Percentiles rank a stretch among this genome's conserved stretches.
These are phyloP conservation scores for Trichosporon sp. DNA, from an alignment of 1,284 basidiomycete species.

Conservation along the genomic window DNA sequence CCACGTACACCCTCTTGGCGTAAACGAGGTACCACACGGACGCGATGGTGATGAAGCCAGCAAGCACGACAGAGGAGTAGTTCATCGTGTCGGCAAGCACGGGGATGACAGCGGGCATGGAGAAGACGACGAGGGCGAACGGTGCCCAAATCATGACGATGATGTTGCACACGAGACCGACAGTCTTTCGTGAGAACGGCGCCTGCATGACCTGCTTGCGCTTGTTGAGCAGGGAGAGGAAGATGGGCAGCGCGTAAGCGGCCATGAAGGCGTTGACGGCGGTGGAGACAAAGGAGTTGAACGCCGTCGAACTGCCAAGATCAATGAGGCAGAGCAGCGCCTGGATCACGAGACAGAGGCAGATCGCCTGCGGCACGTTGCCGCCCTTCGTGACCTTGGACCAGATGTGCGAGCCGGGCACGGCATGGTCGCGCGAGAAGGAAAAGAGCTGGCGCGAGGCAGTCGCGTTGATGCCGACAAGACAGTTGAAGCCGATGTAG, in stretches of 20 bases:
- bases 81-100: constrained; percentile 57
- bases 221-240: constrained; percentile 26
- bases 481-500: constrained; percentile 32
- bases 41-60: constrained; percentile 52
- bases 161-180: constrained; percentile 27
- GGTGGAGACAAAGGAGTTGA: constrained; percentile 33
- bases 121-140: constrained; percentile 29
- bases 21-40: constrained; percentile 54
- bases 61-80: constrained; percentile 55
- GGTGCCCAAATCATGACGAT: constrained; percentile 30
- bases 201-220: constrained; percentile 23
- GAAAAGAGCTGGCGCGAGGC: constrained; percentile 31
- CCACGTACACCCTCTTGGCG: constrained; percentile 45
- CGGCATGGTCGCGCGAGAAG: constrained; percentile 33
- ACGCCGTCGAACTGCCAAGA: constrained; percentile 32
- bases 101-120: constrained; percentile 52
- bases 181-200: constrained; percentile 21
- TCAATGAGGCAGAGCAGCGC: constrained; percentile 33
- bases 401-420: constrained; percentile 31
- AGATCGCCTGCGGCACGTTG: constrained; percentile 31
- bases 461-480: constrained; percentile 31
- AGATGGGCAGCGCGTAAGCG: constrained; percentile 28
- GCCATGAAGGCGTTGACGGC: constrained; percentile 32
- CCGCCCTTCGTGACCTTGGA: constrained; percentile 25
- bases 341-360: constrained; percentile 29